These are phyloP conservation scores for Dissophora ornata DNA, from an alignment of 192 early-diverging fungal genomes.

Conservation along the genomic window DNA sequence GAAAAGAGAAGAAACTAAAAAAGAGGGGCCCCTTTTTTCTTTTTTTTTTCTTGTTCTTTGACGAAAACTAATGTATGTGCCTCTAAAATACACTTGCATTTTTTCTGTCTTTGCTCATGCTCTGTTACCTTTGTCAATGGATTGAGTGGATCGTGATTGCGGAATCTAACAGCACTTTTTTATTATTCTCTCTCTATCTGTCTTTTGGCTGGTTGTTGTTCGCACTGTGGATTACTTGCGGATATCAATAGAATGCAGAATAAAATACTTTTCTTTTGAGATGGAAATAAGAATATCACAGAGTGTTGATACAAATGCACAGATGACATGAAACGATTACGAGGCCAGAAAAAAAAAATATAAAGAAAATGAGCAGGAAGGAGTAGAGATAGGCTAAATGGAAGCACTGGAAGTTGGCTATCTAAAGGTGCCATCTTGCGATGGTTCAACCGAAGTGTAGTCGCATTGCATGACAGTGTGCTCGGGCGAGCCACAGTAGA, in stretches of 20 bases:
- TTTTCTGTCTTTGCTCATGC: too few relatives aligned
- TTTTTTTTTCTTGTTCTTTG: conserved; percentile 27
- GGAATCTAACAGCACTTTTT: not conserved
- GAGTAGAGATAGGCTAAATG: too few relatives aligned
- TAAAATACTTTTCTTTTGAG: conserved; percentile 48
- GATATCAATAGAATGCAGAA: conserved; percentile 33
- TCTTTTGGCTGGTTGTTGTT: not conserved
- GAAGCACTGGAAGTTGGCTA: not conserved
- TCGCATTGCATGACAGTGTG: conserved; percentile 47
- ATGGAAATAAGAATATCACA: conserved; percentile 19
- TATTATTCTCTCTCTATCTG: not conserved
- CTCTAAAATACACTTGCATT: not conserved
- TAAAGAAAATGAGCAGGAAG: too few relatives aligned
- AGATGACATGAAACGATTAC: not conserved
- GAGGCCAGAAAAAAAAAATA: conserved; percentile 3
- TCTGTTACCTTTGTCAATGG: too few relatives aligned
- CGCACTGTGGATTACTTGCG: not conserved
- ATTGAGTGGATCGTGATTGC: too few relatives aligned
- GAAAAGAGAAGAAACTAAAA: conserved; percentile 17
- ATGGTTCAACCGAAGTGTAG: conserved; percentile 37
- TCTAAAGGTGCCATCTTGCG: conserved; percentile 16
- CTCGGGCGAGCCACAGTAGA: conserved; percentile 45
- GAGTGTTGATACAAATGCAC: not conserved
- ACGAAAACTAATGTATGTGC: conserved; percentile 34
- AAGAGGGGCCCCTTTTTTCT: conserved; percentile 9